Evolutionary conservation across 1,139 yeast species (phyloP).

Genomic region (Sugiyamaella paludigena): DNA sequence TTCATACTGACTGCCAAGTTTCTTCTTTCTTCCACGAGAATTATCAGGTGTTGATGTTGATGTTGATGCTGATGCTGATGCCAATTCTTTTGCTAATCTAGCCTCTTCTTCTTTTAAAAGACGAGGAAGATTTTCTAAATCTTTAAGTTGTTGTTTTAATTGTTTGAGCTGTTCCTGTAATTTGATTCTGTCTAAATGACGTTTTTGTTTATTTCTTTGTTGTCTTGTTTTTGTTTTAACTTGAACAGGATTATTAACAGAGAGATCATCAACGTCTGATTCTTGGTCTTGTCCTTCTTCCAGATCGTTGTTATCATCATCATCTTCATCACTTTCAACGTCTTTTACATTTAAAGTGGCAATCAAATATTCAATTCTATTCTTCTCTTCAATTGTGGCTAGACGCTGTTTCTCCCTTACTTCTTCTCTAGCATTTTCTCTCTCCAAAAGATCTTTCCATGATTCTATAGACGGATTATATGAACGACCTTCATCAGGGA

Average conservation of each 20-base stretch:
- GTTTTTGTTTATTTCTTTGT: slow-evolving; percentile 69
- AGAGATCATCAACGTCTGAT: slow-evolving; percentile 42
- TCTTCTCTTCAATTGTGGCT: slow-evolving; percentile 56
- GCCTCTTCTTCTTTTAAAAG: slow-evolving; percentile 28
- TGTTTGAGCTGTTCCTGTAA: slow-evolving; percentile 58
- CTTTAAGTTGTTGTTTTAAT: slow-evolving; percentile 58
- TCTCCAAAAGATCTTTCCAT: slow-evolving; percentile 71
- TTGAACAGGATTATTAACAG: slow-evolving; percentile 69
- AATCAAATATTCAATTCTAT: slow-evolving; percentile 62
- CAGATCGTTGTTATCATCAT: slow-evolving; percentile 42
- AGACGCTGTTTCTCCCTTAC: slow-evolving; percentile 63
- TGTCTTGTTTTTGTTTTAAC: slow-evolving; percentile 72
- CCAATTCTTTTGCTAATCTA: slow-evolving; percentile 27
- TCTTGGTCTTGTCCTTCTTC: slow-evolving; percentile 36
- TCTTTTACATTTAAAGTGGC: slow-evolving; percentile 52
- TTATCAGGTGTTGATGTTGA: slow-evolving; percentile 17
- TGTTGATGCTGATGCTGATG: slow-evolving; percentile 4
- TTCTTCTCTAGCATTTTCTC: slow-evolving; percentile 66
- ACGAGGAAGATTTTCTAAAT: slow-evolving; percentile 43
- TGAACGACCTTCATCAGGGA: slow-evolving; percentile 85
- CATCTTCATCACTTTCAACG: slow-evolving; percentile 46
- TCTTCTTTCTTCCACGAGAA: slow-evolving; percentile 28
- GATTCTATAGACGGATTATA: slow-evolving; percentile 86
- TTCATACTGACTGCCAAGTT: slow-evolving; percentile 48
- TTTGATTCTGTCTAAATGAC: slow-evolving; percentile 58